Base-by-base conservation (phyloP, 2,329 filamentous ascomycete species). In the Aspergillus sp. region DNA sequence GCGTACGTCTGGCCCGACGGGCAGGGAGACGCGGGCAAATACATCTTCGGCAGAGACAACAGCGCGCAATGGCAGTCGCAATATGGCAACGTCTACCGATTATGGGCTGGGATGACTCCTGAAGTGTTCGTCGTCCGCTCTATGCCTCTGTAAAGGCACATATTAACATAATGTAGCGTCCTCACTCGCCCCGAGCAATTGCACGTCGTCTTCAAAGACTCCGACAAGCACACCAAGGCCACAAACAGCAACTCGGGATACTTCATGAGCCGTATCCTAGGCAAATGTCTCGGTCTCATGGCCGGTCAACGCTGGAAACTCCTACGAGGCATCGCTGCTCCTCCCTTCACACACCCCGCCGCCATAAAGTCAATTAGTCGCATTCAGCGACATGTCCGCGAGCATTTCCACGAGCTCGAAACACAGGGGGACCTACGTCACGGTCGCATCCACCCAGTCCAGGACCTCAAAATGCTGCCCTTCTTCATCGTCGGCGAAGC, bases 161-260 rank as follows among this genome's bases (percentile, higher is more conserved):
- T 7, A n/a, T 14, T 42, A 16, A 42, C 36, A 42, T n/a, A n/a
- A 7, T 6, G 4, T 14, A 75, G 12, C 3, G 75, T 80, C 2
- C 52, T 80, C 6, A 76, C 72, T 0, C 46, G 63, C 5, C 71
- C 77, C 2, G 63, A 71, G 4, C 65, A 80, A 54, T 55, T 81
- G 0, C 56, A 75, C 60, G 59, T 61, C 0, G 69, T 80, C 6
- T 81, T 80, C 62, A 70, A 67, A 32, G 80, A 82, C 61, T 82
- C 80, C 0, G 70, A 81, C 56, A 72, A 66, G 45, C 80, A 82
- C 62, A 47, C 58, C 20, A 81, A 82, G 62, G 79, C 78, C 2
- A 42, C 58, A 2, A 71, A 74, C 57, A 80, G 79, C 58, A 71
- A 82, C 60, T 71, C 73, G 0, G 80, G 80, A 1, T 78, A 67